Evolutionary conservation across 116 monocot species (phyloP).

Genomic region (Thalassia testudinum): DNA sequence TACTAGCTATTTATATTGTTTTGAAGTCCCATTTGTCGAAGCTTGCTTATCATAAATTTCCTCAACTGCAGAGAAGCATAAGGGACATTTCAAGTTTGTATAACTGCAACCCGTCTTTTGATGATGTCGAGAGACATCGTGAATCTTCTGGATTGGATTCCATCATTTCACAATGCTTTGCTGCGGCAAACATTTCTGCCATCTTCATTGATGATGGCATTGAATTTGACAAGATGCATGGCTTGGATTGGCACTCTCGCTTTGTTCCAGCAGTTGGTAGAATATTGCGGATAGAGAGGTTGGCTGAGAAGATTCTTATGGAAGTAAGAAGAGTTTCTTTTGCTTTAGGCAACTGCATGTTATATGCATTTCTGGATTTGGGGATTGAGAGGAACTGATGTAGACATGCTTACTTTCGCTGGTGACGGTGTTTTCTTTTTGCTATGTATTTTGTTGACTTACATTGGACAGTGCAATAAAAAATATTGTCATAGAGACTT

Average conservation of each 20-base stretch:
- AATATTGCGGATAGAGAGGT: constrained; percentile 69
- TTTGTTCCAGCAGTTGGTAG: constrained; percentile 71
- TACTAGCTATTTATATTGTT: too few relatives aligned
- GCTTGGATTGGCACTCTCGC: constrained; percentile 60
- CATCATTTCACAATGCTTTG: constrained; percentile 63
- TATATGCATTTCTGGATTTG: not conserved
- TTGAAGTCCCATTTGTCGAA: too few relatives aligned
- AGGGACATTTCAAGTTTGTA: constrained; percentile 78
- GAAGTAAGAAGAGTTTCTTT: constrained; percentile 32
- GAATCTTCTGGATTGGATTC: constrained; percentile 33
- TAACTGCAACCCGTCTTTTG: constrained; percentile 41
- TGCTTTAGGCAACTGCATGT: not conserved
- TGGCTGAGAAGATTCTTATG: constrained; percentile 87
- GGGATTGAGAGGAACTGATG: not conserved
- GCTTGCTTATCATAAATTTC: not conserved
- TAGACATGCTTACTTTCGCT: not conserved
- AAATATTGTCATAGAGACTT: too few relatives aligned
- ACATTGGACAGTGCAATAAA: too few relatives aligned
- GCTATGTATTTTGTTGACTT: too few relatives aligned
- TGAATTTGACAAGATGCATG: constrained; percentile 73
- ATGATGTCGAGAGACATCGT: constrained; percentile 48
- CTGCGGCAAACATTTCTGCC: constrained; percentile 64
- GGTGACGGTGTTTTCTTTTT: not conserved
- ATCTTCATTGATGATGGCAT: constrained; percentile 87
- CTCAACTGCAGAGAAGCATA: constrained; percentile 54